A percentile compares a stretch with the other conserved stretches of the same genome.
These are phyloP conservation scores for Metschnikowia dekortorum DNA, from an alignment of 805 yeast genomes.

Conservation along the genomic window DNA sequence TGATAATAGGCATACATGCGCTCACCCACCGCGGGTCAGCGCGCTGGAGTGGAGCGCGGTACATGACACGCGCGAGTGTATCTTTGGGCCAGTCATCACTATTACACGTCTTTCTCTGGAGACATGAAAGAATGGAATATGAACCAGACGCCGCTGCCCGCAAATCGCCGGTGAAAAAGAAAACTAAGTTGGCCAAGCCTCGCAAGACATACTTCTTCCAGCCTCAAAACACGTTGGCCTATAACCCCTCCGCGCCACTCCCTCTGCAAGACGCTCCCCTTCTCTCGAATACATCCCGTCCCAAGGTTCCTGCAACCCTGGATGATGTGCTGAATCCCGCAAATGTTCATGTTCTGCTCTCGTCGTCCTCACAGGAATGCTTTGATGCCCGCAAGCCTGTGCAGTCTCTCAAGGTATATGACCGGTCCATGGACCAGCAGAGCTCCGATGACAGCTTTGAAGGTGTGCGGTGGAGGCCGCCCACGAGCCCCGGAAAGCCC, in stretches of 20 bases:
- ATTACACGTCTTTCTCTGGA: not conserved
- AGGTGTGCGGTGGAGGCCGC: constrained; percentile 30
- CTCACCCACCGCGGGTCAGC: too few species aligned
- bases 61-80: constrained; percentile 5
- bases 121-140: constrained; percentile 3
- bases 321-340: not conserved
- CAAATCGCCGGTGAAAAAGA: constrained; percentile 13
- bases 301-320: too few species aligned
- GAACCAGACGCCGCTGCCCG: not conserved
- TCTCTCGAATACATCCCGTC: too few species aligned
- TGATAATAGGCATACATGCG: too few species aligned
- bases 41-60: not conserved
- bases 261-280: not conserved
- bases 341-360: not conserved
- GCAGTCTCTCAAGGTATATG: constrained; percentile 3
- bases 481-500: constrained; percentile 10
- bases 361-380: not conserved
- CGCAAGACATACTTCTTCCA: constrained; percentile 32
- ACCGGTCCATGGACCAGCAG: constrained; percentile 22
- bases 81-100: not conserved
- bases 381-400: not conserved
- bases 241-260: constrained; percentile 8
- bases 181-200: constrained; percentile 12
- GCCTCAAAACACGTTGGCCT: constrained; percentile 30
- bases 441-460: constrained; percentile 43